Conservation (phyloP, 192 early-diverging fungal genomes). For the Podila epicladia region DNA sequence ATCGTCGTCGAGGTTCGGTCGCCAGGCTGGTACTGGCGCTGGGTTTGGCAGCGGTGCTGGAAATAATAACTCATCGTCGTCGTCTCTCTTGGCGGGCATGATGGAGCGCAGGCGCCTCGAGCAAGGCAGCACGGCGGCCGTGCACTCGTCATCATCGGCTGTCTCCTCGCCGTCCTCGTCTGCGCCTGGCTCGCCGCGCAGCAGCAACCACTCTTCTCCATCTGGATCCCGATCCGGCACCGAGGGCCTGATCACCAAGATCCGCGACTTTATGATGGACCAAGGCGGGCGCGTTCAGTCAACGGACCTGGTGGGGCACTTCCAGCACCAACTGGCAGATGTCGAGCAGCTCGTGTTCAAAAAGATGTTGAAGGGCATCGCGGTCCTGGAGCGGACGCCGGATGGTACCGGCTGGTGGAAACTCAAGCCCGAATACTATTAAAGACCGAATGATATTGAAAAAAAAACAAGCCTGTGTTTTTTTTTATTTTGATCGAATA, state of each 20-base stretch:
- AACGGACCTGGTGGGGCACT: conserved; percentile 60
- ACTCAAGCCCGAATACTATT: conserved; percentile 66
- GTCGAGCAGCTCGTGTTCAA: conserved; percentile 67
- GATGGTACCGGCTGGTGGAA: conserved; percentile 62
- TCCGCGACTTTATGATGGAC: conserved; percentile 64
- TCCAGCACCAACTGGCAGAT: conserved; percentile 58
- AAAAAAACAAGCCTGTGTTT: too few species aligned
- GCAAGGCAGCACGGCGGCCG: conserved; percentile 10
- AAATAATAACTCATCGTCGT: conserved; percentile 8
- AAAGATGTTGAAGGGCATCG: conserved; percentile 75
- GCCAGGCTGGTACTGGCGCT: conserved; percentile 16
- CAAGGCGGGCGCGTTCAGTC: conserved; percentile 58
- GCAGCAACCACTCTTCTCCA: background rate
- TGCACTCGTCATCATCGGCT: background rate
- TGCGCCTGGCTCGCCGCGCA: conserved; percentile 3
- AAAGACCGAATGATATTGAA: background rate
- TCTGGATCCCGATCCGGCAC: conserved; percentile 6
- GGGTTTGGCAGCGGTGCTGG: conserved; percentile 31
- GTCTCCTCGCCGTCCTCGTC: conserved; percentile 2
- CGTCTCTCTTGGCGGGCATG: conserved; percentile 53
- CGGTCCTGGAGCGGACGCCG: conserved; percentile 53
- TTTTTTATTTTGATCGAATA: too few species aligned
- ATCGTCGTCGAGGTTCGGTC: conserved; percentile 15
- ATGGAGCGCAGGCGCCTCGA: conserved; percentile 52
- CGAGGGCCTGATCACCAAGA: conserved; percentile 57